Base-by-base conservation (phyloP, 768 basidiomycete genomes). In the Lactifluus subvellereus region DNA sequence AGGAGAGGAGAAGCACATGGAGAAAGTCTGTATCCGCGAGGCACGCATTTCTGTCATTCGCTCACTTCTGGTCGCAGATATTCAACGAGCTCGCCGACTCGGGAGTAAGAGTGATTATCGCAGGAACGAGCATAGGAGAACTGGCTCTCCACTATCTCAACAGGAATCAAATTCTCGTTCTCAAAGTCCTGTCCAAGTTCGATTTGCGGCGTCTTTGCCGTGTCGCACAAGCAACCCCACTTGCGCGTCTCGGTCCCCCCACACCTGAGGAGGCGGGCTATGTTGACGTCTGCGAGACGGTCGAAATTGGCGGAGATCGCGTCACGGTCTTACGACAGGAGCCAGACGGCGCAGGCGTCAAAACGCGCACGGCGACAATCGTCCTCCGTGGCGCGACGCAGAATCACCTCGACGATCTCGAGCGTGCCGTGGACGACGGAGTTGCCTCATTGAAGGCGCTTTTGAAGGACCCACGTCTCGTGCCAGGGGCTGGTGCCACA, bases 181-280 rank as follows among this genome's bases (percentile, higher is more conserved):
- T 99, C 76, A 98, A 97, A 75, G 92, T 98, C 33, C 83, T 96
- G 61, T 97, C 94, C 72, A 99, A 99, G 75, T 99, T 99, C 75
- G 96, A 99, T 67, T 85, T 99, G 14, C 89, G 96, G 55, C 81
- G 97, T 1, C 77, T 98, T 14, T 96, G 93, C 75, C 89, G 95
- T 54, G 97, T 99, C 67, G 92, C 94, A 68, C 92, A 92, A 66
- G 97, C 96, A 11, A 97, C 94, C 0, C 97, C 97, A 3, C 86
- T 99, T 56, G 95, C 97, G 1, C 89, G 97, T 51, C 82, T 99
- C 65, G 97, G 97, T 61, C 92, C 94, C 0, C 97, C 97, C 5
- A 98, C 93, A 13, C 84, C 94, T 0, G 97, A 99, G 74, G 97
- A 99, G 77, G 93, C 92, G 22, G 97, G 97, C 49, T 86, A 81